Evolutionary conservation across 2,329 filamentous ascomycete genomes (phyloP), one percentile per base, ranked within the genome.

Genomic region (Knufia petricola): DNA sequence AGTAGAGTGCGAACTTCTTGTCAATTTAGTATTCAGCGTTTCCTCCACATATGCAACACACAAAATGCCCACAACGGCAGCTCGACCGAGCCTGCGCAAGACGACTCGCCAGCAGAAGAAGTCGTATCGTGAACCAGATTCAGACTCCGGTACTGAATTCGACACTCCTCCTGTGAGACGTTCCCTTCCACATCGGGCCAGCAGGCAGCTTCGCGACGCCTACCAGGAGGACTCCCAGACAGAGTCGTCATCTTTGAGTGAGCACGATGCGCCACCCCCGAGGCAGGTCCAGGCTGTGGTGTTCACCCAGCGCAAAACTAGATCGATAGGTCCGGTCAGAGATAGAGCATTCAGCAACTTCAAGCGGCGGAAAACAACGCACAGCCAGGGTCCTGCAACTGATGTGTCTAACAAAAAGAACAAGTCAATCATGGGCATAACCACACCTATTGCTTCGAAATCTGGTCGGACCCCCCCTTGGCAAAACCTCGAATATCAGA

Each of bases 401-500:
- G 26, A 49, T 15, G 12, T 17, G 36, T 15, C 30, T 37, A 42
- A 12, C 13, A 24, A 36, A 28, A 44, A 13, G 10, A 26, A 43
- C 21, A 45, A n/a, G 12, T 34, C 43, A 12, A 19, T 24, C 3
- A 20, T n/a, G 8, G 21, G 21, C 19, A 21, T 21, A 12, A 46
- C 28, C 24, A 34, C 39, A 3, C 21, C 24, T 17, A 34, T 30
- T 7, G 31, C 32, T 21, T 28, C 36, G 17, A 50, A 44, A 21
- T 34, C 26, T 24, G 36, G 30, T 23, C 42, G 39, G 8, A 73
- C 78, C 41, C 76, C 76, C 12, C 66, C 73, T 32, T 85, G 77
- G 78, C 69, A 72, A 50, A 73, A 70, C 19, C 71, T 87, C 19
- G 80, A 83, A 1, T 85, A 87, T 57, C 74, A 81, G 39, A 73